Conservation (phyloP, 306 rosid species). For the Sesbania bispinosa region DNA sequence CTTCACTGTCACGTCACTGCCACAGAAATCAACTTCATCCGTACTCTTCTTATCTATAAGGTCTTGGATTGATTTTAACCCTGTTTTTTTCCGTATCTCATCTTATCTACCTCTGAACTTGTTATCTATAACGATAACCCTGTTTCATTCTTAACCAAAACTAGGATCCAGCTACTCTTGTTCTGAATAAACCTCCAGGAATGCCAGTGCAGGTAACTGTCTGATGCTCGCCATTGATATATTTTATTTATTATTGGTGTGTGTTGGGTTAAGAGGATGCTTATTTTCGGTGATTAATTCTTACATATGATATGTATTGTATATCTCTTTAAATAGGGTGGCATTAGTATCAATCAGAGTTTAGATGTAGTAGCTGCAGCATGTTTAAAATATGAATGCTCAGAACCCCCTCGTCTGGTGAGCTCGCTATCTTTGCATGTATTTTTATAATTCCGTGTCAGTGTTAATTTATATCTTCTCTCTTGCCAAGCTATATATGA, state of each 20-base stretch:
- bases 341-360: slow-evolving; percentile 67
- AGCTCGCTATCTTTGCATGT: slow-evolving; percentile 21
- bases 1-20: slow-evolving; percentile 39
- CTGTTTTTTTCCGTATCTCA: not conserved
- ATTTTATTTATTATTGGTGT: too few relatives aligned
- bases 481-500: not conserved
- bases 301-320: not conserved
- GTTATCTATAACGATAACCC: too few relatives aligned
- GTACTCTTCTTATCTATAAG: slow-evolving; percentile 60
- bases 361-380: slow-evolving; percentile 74
- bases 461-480: not conserved
- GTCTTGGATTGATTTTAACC: slow-evolving; percentile 41
- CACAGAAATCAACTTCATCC: slow-evolving; percentile 53
- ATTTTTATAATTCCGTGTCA: not conserved
- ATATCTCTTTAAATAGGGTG: slow-evolving; percentile 60
- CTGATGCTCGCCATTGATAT: too few relatives aligned
- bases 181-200: slow-evolving; percentile 88
- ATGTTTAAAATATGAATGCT: slow-evolving; percentile 63
- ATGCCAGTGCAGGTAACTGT: slow-evolving; percentile 80
- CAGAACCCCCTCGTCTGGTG: slow-evolving; percentile 84
- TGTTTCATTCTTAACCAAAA: not conserved
- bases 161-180: slow-evolving; percentile 77
- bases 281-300: too few relatives aligned
- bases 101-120: not conserved
- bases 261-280: too few relatives aligned